Evolutionary conservation across 2,329 filamentous ascomycete genomes (phyloP).

Genomic region (Malbranchea cinnamomea): DNA sequence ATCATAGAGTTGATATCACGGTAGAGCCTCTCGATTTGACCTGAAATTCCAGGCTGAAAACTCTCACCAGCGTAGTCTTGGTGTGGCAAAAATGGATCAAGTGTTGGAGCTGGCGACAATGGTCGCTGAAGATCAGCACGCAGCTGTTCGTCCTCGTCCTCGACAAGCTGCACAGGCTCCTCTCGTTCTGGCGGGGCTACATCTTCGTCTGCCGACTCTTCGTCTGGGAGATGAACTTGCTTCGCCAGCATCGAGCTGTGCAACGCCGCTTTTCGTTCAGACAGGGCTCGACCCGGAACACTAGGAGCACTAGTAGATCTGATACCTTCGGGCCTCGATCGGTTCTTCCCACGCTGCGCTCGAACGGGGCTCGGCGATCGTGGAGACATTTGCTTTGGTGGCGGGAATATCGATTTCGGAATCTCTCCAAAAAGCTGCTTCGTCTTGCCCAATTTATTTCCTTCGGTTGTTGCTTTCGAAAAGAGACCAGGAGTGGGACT

Average conservation of each 20-base stretch:
- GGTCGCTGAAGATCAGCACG: slow-evolving; percentile 30
- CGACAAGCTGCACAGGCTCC: slow-evolving; percentile 21
- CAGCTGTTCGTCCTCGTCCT: slow-evolving; percentile 33
- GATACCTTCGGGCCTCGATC: slow-evolving; percentile 18
- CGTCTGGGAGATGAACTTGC: slow-evolving; percentile 12
- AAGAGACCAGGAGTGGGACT: slow-evolving; percentile 27
- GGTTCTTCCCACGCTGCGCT: slow-evolving; percentile 14
- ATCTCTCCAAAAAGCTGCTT: slow-evolving; percentile 32
- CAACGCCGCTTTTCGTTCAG: slow-evolving; percentile 25
- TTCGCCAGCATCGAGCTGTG: slow-evolving; percentile 19
- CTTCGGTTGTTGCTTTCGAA: slow-evolving; percentile 20
- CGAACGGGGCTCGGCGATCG: slow-evolving; percentile 35
- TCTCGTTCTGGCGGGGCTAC: slow-evolving; percentile 17
- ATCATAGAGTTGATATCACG: slow-evolving; percentile 62
- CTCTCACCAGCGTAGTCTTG: slow-evolving; percentile 31
- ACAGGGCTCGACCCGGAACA: slow-evolving; percentile 23
- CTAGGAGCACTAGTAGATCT: slow-evolving; percentile 26
- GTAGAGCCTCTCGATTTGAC: slow-evolving; percentile 35
- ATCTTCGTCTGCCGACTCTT: slow-evolving; percentile 15
- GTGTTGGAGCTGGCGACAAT: slow-evolving; percentile 26
- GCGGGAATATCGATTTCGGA: slow-evolving; percentile 21
- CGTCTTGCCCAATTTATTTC: slow-evolving; percentile 14
- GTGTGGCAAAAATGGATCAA: slow-evolving; percentile 35
- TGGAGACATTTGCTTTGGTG: slow-evolving; percentile 20
- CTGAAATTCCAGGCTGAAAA: slow-evolving; percentile 32